These are phyloP conservation scores for Trichoderma gracile DNA, from an alignment of 2,329 filamentous ascomycete species.

Conservation along the genomic window DNA sequence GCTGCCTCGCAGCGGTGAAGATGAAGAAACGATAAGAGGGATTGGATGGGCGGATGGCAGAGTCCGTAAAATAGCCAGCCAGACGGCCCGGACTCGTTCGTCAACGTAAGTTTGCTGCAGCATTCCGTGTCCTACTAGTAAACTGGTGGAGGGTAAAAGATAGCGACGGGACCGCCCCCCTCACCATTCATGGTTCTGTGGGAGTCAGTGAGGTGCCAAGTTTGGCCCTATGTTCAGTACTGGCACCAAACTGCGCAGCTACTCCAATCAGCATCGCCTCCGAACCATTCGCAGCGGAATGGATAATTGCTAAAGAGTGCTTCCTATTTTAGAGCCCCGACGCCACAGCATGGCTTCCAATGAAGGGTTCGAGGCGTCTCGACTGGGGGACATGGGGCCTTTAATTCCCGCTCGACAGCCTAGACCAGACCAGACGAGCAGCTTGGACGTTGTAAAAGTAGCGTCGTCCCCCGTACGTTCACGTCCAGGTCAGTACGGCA, in stretches of 20 bases:
- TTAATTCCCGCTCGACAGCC: conserved; percentile 4
- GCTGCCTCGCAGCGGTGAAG: conserved; percentile 14
- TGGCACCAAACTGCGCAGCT: not conserved
- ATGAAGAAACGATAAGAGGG: not conserved
- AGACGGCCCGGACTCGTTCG: conserved; percentile 4
- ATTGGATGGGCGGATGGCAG: not conserved
- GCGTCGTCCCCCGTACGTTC: too few relatives aligned
- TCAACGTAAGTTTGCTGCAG: conserved; percentile 13
- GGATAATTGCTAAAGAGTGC: not conserved
- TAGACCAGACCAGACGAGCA: not conserved
- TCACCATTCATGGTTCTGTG: not conserved
- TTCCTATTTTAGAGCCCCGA: conserved; percentile 14
- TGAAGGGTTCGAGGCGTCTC: not conserved
- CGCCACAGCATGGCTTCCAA: not conserved
- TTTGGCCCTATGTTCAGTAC: not conserved
- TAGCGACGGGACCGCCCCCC: conserved; percentile 10
- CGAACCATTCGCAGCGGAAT: not conserved
- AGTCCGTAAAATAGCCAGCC: not conserved
- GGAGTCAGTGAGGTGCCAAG: not conserved
- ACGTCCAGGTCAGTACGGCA: too few relatives aligned
- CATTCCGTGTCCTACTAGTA: conserved; percentile 18
- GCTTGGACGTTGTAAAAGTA: too few relatives aligned
- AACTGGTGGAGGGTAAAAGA: conserved; percentile 14
- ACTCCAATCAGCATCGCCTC: not conserved
- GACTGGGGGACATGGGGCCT: not conserved